phyloP scores from a whole-genome alignment of 208 protist genomes.

The Trypanosoma rangeli region DNA sequence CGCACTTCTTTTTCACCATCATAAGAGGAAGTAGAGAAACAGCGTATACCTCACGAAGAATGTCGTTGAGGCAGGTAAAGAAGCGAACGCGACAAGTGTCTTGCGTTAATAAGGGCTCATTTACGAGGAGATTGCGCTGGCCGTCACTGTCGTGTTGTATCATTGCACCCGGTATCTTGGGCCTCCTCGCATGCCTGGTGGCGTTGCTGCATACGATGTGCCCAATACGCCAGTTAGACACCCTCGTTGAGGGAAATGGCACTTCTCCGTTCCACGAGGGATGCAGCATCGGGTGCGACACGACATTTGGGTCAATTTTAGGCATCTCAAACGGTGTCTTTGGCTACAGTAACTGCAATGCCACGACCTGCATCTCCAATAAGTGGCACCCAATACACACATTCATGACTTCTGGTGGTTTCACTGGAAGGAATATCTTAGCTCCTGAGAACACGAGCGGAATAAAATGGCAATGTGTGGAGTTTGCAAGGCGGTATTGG shows the following conservation, averaged over 20 bases:
- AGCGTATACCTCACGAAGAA: too few species aligned
- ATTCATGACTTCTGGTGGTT: background rate
- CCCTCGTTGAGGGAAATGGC: background rate
- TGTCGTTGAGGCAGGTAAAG: background rate
- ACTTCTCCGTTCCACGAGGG: background rate
- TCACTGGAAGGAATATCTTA: slow-evolving; percentile 35
- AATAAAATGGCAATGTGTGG: slow-evolving; percentile 87
- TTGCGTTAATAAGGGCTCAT: background rate
- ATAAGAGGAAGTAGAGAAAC: too few species aligned
- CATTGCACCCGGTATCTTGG: background rate
- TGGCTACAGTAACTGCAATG: slow-evolving; percentile 75
- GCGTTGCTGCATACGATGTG: background rate
- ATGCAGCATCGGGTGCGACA: background rate
- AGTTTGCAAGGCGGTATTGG: slow-evolving; percentile 88
- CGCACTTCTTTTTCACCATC: too few species aligned
- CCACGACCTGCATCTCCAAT: slow-evolving; percentile 38
- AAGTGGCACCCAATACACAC: slow-evolving; percentile 8
- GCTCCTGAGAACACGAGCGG: slow-evolving; percentile 35
- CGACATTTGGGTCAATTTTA: slow-evolving; percentile 39
- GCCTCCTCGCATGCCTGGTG: background rate
- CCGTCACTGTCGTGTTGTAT: background rate
- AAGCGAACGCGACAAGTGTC: background rate
- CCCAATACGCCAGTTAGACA: background rate
- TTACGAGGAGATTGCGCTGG: background rate
- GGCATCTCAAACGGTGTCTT: slow-evolving; percentile 49